phyloP scores from a whole-genome alignment of 140 eudicot genomes.

The Oenanthe javanica region DNA sequence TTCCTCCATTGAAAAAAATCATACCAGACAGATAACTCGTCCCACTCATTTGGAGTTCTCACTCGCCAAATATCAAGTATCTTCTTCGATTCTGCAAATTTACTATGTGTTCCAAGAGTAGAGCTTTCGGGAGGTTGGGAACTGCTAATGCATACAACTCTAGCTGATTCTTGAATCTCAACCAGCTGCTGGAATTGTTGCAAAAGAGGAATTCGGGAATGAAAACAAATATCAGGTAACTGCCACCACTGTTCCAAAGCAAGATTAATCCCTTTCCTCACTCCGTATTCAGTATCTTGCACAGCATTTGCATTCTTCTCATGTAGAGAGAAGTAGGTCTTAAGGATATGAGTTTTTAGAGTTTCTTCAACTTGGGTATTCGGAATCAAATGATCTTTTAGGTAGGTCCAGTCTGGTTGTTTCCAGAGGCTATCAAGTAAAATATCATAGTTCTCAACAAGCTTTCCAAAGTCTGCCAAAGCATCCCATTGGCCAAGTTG shows the following conservation, averaged over 20 bases:
- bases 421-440: conserved; percentile 90
- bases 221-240: conserved; percentile 91
- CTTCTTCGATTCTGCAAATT: conserved; percentile 84
- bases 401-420: conserved; percentile 81
- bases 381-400: conserved; percentile 81
- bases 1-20: conserved; percentile 95
- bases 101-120: conserved; percentile 63
- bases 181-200: conserved; percentile 97
- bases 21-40: conserved; percentile 85
- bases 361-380: conserved; percentile 93
- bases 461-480: conserved; percentile 74
- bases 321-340: conserved; percentile 79
- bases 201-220: conserved; percentile 77
- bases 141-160: conserved; percentile 72
- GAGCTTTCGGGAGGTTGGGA: conserved; percentile 43
- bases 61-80: conserved; percentile 96
- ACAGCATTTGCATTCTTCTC: conserved; percentile 78
- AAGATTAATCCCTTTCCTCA: conserved; percentile 77
- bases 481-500: conserved; percentile 97
- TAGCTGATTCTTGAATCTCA: conserved; percentile 90
- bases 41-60: conserved; percentile 97
- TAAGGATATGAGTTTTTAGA: conserved; percentile 81
- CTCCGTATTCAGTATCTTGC: conserved; percentile 74
- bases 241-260: conserved; percentile 99
- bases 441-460: conserved; percentile 76